Conservation (phyloP, 2,329 filamentous ascomycete species). For the Tolypocladium tundrense region DNA sequence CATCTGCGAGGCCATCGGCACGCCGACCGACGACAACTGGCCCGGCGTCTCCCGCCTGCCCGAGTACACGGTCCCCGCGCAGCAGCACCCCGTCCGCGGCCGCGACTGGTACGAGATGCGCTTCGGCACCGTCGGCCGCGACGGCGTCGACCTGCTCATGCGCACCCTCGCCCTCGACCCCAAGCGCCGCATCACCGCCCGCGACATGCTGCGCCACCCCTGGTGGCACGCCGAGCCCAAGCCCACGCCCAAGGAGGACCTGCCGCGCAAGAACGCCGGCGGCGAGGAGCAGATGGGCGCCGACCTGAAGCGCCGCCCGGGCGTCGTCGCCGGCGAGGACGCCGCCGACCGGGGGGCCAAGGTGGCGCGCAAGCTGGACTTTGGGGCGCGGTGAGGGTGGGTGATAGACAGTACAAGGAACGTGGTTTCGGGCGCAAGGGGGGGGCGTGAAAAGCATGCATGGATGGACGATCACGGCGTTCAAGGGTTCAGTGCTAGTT, state of each 20-base stretch:
- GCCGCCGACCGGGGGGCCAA: conserved; percentile 59
- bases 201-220: conserved; percentile 65
- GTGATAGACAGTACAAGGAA: too few species aligned
- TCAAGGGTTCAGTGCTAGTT: too few species aligned
- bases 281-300: conserved; percentile 67
- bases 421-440: not conserved
- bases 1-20: conserved; percentile 78
- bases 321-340: conserved; percentile 58
- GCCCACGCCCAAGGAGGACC: conserved; percentile 70
- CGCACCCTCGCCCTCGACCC: conserved; percentile 79
- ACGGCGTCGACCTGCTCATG: conserved; percentile 82
- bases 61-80: conserved; percentile 63
- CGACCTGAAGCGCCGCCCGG: conserved; percentile 64
- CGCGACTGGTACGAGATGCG: conserved; percentile 63
- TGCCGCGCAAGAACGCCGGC: conserved; percentile 58
- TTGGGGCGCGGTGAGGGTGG: conserved; percentile 37
- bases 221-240: conserved; percentile 82
- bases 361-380: conserved; percentile 75
- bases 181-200: conserved; percentile 68
- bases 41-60: conserved; percentile 75
- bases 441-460: not conserved
- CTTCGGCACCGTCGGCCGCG: conserved; percentile 70
- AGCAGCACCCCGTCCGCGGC: conserved; percentile 48
- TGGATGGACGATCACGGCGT: too few species aligned
- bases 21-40: conserved; percentile 91